Conservation (phyloP, 176 grass and related monocot genomes). For the Pontederia crassipes region DNA sequence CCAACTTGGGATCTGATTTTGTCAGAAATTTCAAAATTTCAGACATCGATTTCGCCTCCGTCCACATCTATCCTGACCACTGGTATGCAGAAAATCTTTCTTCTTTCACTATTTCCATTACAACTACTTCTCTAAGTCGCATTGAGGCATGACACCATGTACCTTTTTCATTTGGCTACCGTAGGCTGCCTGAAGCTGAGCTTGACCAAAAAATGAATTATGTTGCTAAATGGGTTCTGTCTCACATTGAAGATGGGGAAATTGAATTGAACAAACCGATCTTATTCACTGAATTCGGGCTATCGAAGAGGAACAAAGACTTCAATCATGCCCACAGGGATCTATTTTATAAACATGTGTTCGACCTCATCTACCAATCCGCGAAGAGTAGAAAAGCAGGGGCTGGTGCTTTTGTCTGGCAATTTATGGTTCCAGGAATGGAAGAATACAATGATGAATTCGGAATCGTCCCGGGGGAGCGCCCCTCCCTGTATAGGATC, state of each 20-base stretch:
- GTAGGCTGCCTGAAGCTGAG: no score
- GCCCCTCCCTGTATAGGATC: conserved; percentile 45
- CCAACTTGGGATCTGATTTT: conserved; percentile 72
- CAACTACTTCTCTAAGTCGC: no score
- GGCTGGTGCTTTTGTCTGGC: conserved; percentile 68
- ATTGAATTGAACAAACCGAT: conserved; percentile 8
- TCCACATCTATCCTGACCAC: conserved; percentile 77
- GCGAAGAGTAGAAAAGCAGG: conserved; percentile 45
- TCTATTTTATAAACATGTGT: conserved; percentile 54
- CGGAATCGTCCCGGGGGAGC: conserved; percentile 55
- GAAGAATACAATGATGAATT: conserved; percentile 57
- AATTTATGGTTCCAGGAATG: conserved; percentile 74
- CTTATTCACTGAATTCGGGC: no score
- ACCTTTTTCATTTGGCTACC: no score
- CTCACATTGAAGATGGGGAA: conserved; percentile 84
- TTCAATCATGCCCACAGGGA: conserved; percentile 60
- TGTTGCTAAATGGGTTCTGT: conserved; percentile 38
- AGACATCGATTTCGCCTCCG: conserved; percentile 71
- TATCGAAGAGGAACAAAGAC: conserved; percentile 17
- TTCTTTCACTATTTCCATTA: no score
- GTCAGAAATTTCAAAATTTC: conserved; percentile 60
- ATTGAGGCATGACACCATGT: no score
- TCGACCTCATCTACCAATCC: conserved; percentile 50
- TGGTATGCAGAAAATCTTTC: conserved; percentile 29
- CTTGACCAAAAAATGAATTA: no score